Percentiles rank a stretch among this genome's conserved stretches.
These are phyloP conservation scores for Yarrowia porcina DNA, from an alignment of 805 yeast genomes.

Conservation along the genomic window DNA sequence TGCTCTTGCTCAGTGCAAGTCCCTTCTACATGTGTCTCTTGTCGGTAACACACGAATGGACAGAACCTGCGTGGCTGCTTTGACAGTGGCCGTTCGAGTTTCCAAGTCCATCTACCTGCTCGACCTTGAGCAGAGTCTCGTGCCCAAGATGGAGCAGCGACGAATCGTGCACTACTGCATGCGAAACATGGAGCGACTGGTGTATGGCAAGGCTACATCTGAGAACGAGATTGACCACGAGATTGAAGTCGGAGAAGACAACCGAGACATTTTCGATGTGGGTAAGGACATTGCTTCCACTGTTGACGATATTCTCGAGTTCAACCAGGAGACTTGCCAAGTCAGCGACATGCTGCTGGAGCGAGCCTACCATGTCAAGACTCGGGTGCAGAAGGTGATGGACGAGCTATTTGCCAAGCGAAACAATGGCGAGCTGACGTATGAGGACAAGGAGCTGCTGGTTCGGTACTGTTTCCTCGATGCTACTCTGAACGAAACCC, in stretches of 20 bases:
- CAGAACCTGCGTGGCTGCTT: slow-evolving; percentile 57
- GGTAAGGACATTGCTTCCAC: slow-evolving; percentile 32
- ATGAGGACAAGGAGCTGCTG: slow-evolving; percentile 73
- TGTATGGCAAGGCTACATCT: slow-evolving; percentile 26
- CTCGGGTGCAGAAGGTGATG: slow-evolving; percentile 48
- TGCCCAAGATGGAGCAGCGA: slow-evolving; percentile 63
- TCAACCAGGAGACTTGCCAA: slow-evolving; percentile 28
- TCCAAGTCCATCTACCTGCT: slow-evolving; percentile 63
- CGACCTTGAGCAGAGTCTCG: slow-evolving; percentile 60
- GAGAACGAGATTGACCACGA: slow-evolving; percentile 29
- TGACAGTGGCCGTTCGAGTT: slow-evolving; percentile 66
- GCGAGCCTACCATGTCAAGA: slow-evolving; percentile 43
- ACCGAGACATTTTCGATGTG: slow-evolving; percentile 39
- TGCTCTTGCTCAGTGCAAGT: slow-evolving; percentile 63
- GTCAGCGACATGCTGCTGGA: slow-evolving; percentile 38
- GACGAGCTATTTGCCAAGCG: slow-evolving; percentile 59
- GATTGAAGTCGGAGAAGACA: slow-evolving; percentile 41
- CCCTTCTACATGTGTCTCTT: slow-evolving; percentile 65
- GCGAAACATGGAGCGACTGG: slow-evolving; percentile 55
- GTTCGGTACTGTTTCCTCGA: slow-evolving; percentile 67
- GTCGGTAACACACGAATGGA: slow-evolving; percentile 59
- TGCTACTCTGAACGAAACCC: slow-evolving; percentile 59
- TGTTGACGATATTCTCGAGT: slow-evolving; percentile 30
- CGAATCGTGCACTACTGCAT: slow-evolving; percentile 75
- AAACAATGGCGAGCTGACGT: slow-evolving; percentile 50